Conservation (phyloP, 192 early-diverging fungal genomes). For the Ambispora gerdemannii region DNA sequence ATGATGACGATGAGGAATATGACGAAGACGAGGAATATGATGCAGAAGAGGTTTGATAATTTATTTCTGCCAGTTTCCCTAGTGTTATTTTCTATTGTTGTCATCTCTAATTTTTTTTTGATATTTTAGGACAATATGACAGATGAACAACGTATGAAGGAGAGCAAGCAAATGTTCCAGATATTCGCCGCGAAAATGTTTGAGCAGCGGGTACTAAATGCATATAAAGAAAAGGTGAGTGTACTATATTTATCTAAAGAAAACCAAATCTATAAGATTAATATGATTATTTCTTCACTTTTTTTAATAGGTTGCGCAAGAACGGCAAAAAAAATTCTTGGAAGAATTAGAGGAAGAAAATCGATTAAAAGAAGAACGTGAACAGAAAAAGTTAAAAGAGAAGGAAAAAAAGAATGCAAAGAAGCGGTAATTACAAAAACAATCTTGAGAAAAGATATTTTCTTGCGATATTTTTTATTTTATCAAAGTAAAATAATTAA, state of each 20-base stretch:
- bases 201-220: conserved; percentile 91
- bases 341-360: conserved; percentile 88
- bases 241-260: neutral
- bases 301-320: conserved; percentile 53
- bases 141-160: conserved; percentile 88
- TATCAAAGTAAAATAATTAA: too few species aligned
- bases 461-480: neutral
- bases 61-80: too few species aligned
- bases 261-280: too few species aligned
- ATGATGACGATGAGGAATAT: conserved; percentile 49
- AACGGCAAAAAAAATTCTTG: conserved; percentile 82
- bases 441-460: neutral
- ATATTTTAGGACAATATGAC: conserved; percentile 62
- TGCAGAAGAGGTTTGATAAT: conserved; percentile 6
- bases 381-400: conserved; percentile 55
- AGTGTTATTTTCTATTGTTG: neutral
- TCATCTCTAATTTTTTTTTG: neutral
- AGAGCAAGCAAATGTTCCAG: conserved; percentile 91
- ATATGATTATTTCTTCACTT: neutral
- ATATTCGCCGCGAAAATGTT: conserved; percentile 96
- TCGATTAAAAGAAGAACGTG: conserved; percentile 55
- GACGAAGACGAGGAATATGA: conserved; percentile 60
- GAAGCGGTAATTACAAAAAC: conserved; percentile 51
- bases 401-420: conserved; percentile 74
- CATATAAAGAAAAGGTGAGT: conserved; percentile 88